Conservation (phyloP, 164 flowering plant species). For the Buxus sempervirens region DNA sequence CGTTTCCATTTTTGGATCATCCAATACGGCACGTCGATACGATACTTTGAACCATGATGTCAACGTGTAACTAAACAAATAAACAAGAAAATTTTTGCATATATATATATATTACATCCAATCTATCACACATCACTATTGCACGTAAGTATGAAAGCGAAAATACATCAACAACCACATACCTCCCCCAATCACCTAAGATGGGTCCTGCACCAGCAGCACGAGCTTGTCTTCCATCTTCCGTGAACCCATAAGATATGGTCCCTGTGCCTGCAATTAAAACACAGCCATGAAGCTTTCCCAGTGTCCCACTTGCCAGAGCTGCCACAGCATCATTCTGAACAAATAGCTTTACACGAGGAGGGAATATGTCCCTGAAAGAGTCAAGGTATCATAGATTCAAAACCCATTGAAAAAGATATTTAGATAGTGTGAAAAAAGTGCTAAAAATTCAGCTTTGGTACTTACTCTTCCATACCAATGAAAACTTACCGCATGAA, state of each 20-base stretch:
- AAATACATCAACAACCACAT: constrained; percentile 7
- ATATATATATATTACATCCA: too few species aligned
- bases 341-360: constrained; percentile 65
- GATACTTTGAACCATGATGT: too few species aligned
- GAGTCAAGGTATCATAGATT: not conserved
- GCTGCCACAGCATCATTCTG: constrained; percentile 97
- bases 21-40: too few species aligned
- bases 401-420: not conserved
- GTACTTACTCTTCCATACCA: not conserved
- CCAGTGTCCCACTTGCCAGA: constrained; percentile 92
- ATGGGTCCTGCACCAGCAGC: constrained; percentile 98
- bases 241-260: constrained; percentile 82
- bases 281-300: constrained; percentile 95
- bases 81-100: too few species aligned
- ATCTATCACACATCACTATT: too few species aligned
- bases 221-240: constrained; percentile 91
- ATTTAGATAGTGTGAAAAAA: too few species aligned
- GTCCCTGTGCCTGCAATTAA: constrained; percentile 93
- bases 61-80: too few species aligned
- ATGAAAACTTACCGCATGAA: not conserved
- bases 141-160: not conserved
- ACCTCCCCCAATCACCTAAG: constrained; percentile 99
- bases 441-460: not conserved
- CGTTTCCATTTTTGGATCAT: too few species aligned
- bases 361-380: constrained; percentile 68